A percentile compares a stretch with the other conserved stretches of the same genome.
These are phyloP conservation scores for Didymella segeticola DNA, from an alignment of 2,329 filamentous ascomycete species.

Conservation along the genomic window DNA sequence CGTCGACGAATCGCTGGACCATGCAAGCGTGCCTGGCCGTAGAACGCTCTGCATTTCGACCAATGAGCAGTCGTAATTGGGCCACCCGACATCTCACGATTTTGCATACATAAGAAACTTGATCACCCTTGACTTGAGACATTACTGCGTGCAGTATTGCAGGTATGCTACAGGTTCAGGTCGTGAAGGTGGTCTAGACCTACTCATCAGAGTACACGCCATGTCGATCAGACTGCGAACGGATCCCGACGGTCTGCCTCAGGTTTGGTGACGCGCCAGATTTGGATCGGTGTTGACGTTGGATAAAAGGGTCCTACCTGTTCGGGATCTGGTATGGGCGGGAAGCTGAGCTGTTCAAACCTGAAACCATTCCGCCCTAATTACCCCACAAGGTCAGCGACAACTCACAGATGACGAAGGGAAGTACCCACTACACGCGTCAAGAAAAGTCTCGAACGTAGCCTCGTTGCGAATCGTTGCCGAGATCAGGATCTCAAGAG, in stretches of 20 bases:
- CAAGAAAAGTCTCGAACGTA: slow-evolving; percentile 71
- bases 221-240: slow-evolving; percentile 36
- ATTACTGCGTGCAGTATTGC: slow-evolving; percentile 26
- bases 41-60: slow-evolving; percentile 14
- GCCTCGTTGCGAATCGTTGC: slow-evolving; percentile 73
- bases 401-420: slow-evolving; percentile 41
- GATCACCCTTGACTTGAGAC: slow-evolving; percentile 22
- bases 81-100: slow-evolving; percentile 28
- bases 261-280: slow-evolving; percentile 54
- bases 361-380: slow-evolving; percentile 47
- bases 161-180: slow-evolving; percentile 20
- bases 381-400: slow-evolving; percentile 48
- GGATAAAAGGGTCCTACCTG: slow-evolving; percentile 71
- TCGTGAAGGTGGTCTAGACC: slow-evolving; percentile 24
- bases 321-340: slow-evolving; percentile 40
- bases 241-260: slow-evolving; percentile 25
- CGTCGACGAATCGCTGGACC: slow-evolving; percentile 9
- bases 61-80: slow-evolving; percentile 26
- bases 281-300: slow-evolving; percentile 65
- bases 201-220: slow-evolving; percentile 18
- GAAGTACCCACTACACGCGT: slow-evolving; percentile 60
- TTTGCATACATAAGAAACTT: slow-evolving; percentile 17
- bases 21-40: slow-evolving; percentile 2
- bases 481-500: slow-evolving; percentile 68
- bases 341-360: slow-evolving; percentile 41